A percentile compares a stretch with the other conserved stretches of the same genome.
phyloP scores from a whole-genome alignment of 805 yeast genomes.

The Monosporozyma aerobia region DNA sequence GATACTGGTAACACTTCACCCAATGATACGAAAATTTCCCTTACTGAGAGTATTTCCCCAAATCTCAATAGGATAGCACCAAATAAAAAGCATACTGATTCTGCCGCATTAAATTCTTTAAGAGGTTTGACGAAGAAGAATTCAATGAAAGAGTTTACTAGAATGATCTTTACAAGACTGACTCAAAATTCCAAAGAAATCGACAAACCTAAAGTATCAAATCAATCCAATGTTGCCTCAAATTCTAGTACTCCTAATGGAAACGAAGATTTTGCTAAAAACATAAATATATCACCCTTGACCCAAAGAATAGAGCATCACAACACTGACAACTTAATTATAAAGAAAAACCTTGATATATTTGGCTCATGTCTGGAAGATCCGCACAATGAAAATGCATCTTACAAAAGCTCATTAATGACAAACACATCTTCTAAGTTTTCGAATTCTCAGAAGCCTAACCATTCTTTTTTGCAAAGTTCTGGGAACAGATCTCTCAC shows the following conservation, averaged over 20 bases:
- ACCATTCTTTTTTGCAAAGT: constrained; percentile 1
- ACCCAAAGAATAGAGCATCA: neutral
- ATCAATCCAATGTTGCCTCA: neutral
- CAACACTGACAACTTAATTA: constrained; percentile 2
- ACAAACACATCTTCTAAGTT: constrained; percentile 10
- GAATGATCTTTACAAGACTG: constrained; percentile 16
- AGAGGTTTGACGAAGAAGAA: constrained; percentile 18
- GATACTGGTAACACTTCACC: neutral
- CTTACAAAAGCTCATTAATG: constrained; percentile 7
- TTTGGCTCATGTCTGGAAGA: neutral
- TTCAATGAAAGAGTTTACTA: constrained; percentile 18
- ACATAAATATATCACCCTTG: neutral
- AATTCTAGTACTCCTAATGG: neutral
- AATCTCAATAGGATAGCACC: neutral
- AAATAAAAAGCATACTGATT: constrained; percentile 8
- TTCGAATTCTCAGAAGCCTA: neutral
- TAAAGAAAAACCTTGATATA: constrained; percentile 9
- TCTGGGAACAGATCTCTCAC: constrained; percentile 1
- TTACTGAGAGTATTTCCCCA: neutral
- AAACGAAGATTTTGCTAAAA: too few species aligned
- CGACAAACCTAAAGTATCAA: neutral
- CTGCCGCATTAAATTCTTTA: constrained; percentile 22
- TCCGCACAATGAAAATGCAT: constrained; percentile 3
- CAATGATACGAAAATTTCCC: neutral
- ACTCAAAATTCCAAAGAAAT: neutral